Conservation (phyloP, 306 rosid genomes). For the Prunus armeniaca region DNA sequence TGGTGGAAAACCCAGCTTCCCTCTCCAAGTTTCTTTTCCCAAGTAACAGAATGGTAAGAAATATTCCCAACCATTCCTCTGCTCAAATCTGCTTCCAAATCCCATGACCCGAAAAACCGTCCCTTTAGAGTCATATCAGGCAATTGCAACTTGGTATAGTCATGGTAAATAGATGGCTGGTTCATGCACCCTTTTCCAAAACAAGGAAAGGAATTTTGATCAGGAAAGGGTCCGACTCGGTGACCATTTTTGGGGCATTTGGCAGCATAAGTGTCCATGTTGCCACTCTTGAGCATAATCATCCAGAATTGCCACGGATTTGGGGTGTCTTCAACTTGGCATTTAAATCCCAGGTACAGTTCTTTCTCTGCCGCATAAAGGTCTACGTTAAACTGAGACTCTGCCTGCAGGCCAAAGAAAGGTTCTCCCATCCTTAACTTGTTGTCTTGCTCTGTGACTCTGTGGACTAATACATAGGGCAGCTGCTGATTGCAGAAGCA, state of each 20-base stretch:
- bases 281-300: conserved; percentile 66
- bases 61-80: conserved; percentile 22
- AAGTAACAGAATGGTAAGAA: conserved; percentile 51
- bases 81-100: conserved; percentile 27
- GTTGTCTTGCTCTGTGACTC: conserved; percentile 48
- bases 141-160: conserved; percentile 41
- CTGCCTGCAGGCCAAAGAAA: conserved; percentile 30
- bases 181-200: conserved; percentile 62
- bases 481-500: conserved; percentile 33
- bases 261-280: conserved; percentile 53
- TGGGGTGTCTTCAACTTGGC: conserved; percentile 45
- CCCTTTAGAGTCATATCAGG: conserved; percentile 31
- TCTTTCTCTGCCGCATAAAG: conserved; percentile 41
- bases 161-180: conserved; percentile 51
- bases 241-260: conserved; percentile 44
- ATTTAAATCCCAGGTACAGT: conserved; percentile 43
- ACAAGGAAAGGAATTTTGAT: conserved; percentile 42
- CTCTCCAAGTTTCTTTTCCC: conserved; percentile 44
- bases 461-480: conserved; percentile 38
- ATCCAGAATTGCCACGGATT: conserved; percentile 65
- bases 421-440: conserved; percentile 37
- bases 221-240: conserved; percentile 33
- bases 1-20: conserved; percentile 57
- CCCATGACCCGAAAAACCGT: conserved; percentile 57
- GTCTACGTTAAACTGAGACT: conserved; percentile 25